Conservation (phyloP, 1,284 basidiomycete species). For the Marasmius fiardii region DNA sequence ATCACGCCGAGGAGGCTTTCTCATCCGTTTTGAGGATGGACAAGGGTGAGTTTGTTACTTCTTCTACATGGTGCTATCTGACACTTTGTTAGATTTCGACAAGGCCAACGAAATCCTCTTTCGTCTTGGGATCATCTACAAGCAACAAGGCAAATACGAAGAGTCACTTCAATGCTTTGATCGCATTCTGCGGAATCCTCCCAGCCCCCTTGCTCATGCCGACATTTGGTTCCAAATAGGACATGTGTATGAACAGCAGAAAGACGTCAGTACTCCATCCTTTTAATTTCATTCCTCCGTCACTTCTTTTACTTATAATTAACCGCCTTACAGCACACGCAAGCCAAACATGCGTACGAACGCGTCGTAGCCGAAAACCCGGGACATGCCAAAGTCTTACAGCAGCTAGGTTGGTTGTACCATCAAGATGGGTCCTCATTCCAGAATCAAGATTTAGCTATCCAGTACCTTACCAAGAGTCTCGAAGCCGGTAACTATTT, state of each 20-base stretch:
- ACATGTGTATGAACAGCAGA: slow-evolving; percentile 96
- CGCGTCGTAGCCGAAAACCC: slow-evolving; percentile 94
- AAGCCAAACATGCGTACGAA: slow-evolving; percentile 95
- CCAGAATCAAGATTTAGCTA: slow-evolving; percentile 93
- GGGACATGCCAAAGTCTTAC: slow-evolving; percentile 93
- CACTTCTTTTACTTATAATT: no score
- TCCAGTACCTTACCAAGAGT: slow-evolving; percentile 91
- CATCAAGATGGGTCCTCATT: slow-evolving; percentile 93
- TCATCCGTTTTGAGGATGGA: slow-evolving; percentile 97
- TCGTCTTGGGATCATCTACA: slow-evolving; percentile 98
- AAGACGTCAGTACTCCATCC: slow-evolving; percentile 69
- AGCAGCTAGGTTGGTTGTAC: slow-evolving; percentile 97
- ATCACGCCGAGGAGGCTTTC: slow-evolving; percentile 98
- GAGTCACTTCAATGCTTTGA: slow-evolving; percentile 91
- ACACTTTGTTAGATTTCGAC: slow-evolving; percentile 77
- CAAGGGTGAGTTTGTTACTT: slow-evolving; percentile 57
- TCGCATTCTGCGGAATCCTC: slow-evolving; percentile 93
- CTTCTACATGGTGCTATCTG: slow-evolving; percentile 2
- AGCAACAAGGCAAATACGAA: slow-evolving; percentile 93
- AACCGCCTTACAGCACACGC: no score
- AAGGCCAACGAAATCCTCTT: slow-evolving; percentile 99
- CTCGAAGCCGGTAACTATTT: slow-evolving; percentile 78
- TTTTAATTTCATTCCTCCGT: no score
- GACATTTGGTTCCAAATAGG: slow-evolving; percentile 99
- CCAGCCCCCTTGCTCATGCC: slow-evolving; percentile 91